Evolutionary conservation across 2,329 filamentous ascomycete species (phyloP).

Genomic region (Cytospora chrysosperma): DNA sequence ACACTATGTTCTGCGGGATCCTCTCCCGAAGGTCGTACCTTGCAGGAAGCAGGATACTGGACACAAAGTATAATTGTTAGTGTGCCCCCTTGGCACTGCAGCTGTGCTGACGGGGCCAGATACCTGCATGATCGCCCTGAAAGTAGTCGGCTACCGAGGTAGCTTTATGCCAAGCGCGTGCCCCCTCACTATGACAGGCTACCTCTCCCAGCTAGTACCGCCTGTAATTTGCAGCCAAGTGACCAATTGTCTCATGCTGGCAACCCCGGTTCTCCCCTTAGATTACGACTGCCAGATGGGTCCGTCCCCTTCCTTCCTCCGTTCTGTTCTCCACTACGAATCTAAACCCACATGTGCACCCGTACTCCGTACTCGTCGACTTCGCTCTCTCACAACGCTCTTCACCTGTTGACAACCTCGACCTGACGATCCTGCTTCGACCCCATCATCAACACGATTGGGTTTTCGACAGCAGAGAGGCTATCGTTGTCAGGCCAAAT

Average conservation of each 20-base stretch:
- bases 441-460: constrained; percentile 8
- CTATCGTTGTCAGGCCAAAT: constrained; percentile 14
- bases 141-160: background rate
- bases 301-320: constrained; percentile 18
- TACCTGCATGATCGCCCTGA: background rate
- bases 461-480: constrained; percentile 12
- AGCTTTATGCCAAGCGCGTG: background rate
- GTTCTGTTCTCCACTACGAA: constrained; percentile 15
- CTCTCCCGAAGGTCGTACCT: constrained; percentile 9
- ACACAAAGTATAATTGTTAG: constrained; percentile 2
- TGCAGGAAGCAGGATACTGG: constrained; percentile 8
- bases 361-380: constrained; percentile 2
- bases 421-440: constrained; percentile 15
- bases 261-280: constrained; percentile 13
- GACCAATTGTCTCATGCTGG: constrained; percentile 11
- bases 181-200: constrained; percentile 12
- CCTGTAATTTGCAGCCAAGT: constrained; percentile 13
- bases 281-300: constrained; percentile 23
- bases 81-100: background rate
- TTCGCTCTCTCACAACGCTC: constrained; percentile 14
- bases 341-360: constrained; percentile 11
- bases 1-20: background rate
- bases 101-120: background rate
- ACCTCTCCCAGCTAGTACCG: background rate
- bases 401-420: constrained; percentile 18